Base-by-base conservation (phyloP, 2,329 filamentous ascomycete genomes). In the Penicillium sp. region DNA sequence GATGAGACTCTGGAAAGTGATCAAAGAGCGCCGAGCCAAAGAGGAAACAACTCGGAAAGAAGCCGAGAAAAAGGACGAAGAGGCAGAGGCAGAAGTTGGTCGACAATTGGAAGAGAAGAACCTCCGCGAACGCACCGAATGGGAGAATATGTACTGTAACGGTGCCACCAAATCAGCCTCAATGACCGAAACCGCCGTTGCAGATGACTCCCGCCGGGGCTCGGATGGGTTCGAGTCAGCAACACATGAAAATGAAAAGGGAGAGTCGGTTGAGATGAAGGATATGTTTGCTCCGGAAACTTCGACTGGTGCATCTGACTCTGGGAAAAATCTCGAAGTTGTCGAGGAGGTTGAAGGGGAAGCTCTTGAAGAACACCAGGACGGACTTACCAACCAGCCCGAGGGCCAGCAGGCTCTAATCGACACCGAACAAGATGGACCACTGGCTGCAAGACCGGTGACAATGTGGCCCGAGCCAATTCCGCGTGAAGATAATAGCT, bases 1-100 rank as follows among this genome's bases (percentile, higher is more conserved):
- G 75, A 82, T 95, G 68, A 91, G 89, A 70, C 81, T 97, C 15
- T 97, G 93, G 93, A 92, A 88, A 65, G 82, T 96, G 8, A 86
- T 97, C 62, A 87, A 83, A 63, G 80, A 83, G 60, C 80, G 81
- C 59, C 76, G 83, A 37, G 77, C 77, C 42, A 81, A 80, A 65
- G 81, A 78, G 63, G 81, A 81, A 40, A 77, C 76, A 24, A 73
- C 79, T n/a, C 76, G 80, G 26, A 71, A 80, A n/a, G 80, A 84
- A 65, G 77, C 88, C 63, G 77, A 83, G 70, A 84, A 88, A 63
- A 86, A 54, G 81, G 83, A 68, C 81, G 77, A 85, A 79, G 69
- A 85, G 54, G 86, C 90, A 65, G 91, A 97, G 72, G 87, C 88
- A 59, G 87, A 87, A 44, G 83, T 90, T 2, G 92, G 91, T 3